phyloP scores from a whole-genome alignment of 2,329 filamentous ascomycete species.

The Calonectria pauciramosa region DNA sequence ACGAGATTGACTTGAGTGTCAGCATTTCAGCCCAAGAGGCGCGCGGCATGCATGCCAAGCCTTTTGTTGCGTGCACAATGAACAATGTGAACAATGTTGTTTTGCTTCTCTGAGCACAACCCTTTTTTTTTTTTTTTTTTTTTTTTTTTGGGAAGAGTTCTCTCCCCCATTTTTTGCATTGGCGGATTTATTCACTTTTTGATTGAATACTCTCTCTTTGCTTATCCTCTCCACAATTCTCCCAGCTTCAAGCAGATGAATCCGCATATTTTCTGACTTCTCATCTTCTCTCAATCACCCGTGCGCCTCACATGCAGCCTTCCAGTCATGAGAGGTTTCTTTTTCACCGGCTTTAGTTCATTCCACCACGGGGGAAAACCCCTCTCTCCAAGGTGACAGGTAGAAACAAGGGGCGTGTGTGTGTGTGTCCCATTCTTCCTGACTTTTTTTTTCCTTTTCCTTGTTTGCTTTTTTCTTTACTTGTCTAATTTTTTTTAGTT shows the following conservation, averaged over 20 bases:
- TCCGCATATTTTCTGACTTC: neutral
- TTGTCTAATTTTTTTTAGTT: neutral
- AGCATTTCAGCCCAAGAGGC: neutral
- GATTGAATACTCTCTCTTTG: neutral
- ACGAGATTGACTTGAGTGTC: neutral
- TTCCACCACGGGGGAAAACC: neutral
- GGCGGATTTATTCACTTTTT: neutral
- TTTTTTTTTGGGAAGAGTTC: too few relatives aligned
- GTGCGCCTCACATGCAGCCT: neutral
- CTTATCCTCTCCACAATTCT: neutral
- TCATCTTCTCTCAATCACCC: constrained; percentile 3
- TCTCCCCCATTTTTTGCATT: neutral
- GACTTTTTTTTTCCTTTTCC: neutral
- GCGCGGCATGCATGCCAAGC: neutral
- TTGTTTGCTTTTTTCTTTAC: neutral
- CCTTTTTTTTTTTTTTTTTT: too few relatives aligned
- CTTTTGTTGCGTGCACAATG: neutral
- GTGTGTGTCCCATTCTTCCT: neutral
- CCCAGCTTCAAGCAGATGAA: neutral
- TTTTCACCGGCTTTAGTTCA: neutral
- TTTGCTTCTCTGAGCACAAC: neutral
- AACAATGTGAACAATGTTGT: neutral
- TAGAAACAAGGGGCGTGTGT: neutral
- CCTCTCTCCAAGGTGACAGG: neutral
- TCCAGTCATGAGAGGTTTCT: neutral